Base-by-base conservation (phyloP, 441 rosid species). In the Sinapis alba region DNA sequence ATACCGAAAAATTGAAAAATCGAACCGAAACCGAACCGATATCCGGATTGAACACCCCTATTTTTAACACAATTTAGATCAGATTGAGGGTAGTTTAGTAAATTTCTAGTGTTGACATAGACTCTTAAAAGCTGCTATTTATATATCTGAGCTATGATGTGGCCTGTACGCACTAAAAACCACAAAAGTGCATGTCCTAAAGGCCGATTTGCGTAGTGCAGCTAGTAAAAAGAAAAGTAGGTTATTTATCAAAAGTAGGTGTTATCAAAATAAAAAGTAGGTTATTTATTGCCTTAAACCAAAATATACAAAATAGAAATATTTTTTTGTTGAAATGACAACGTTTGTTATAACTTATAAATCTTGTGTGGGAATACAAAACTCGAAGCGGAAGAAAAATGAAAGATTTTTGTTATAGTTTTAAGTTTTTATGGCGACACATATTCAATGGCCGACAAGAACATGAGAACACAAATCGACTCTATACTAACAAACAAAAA, bases 391-490 rank as follows among this genome's bases (percentile, higher is more conserved):
- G 81, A 51, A 54, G 30, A 43, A 12, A 2, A 15, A 24, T 53
- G 60, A 72, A 20, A 68, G 13, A 23, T 12, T 71, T 71, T 23
- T 36, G 13, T 10, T 56, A 12, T 54, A 10, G 58, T 59, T 60
- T 77, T 51, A 51, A 30, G 58, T 56, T 66, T 38, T 38, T 66
- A 78, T 68, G 53, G 53, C 60, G 23, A 61, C 69, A 67, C 34
- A 10, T 20, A 62, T 67, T 18, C 36, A 73, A 47, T 74, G 82
- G 78, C 82, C 82, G 82, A 69, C 82, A 79, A 73, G 9, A 61
- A 67, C 60, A 41, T 68, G 61, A 68, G 53, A 61, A 56, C 71
- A 68, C 36, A 68, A 61, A 72, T 60, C 65, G 20, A 21, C 11
- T 65, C 15, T 59, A 58, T 65, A 59, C 19, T 30, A 51, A 26